Conservation (phyloP, 768 basidiomycete species). For the Boletellus ananas region DNA sequence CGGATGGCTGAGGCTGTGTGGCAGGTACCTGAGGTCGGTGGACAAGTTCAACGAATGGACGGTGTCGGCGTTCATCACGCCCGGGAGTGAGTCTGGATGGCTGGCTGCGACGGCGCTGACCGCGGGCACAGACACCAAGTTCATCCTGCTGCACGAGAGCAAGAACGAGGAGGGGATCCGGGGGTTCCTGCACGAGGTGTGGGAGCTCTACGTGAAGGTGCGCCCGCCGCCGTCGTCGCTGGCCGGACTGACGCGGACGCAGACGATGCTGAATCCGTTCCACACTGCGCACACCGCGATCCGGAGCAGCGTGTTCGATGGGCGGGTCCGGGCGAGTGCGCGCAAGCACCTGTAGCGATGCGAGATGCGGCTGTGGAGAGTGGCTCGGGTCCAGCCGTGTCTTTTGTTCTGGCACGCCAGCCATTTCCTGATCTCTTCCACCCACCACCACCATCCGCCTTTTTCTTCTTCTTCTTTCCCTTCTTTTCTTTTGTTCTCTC, state of each 20-base stretch:
- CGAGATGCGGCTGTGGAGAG: slow-evolving; percentile 8
- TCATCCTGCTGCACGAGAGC: slow-evolving; percentile 88
- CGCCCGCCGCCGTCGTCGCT: slow-evolving; percentile 9
- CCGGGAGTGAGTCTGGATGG: slow-evolving; percentile 67
- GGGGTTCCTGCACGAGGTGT: slow-evolving; percentile 88
- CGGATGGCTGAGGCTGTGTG: slow-evolving; percentile 11
- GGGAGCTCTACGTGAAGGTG: slow-evolving; percentile 98
- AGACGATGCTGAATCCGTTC: slow-evolving; percentile 95
- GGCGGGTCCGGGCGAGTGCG: slow-evolving; percentile 78
- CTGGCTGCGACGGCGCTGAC: slow-evolving; percentile 18
- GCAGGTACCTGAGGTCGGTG: slow-evolving; percentile 90
- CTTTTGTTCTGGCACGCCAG: slow-evolving; percentile 20
- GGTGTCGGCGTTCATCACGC: slow-evolving; percentile 92
- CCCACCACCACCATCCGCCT: not conserved
- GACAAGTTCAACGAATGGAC: slow-evolving; percentile 99
- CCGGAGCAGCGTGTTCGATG: slow-evolving; percentile 77
- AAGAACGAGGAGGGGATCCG: slow-evolving; percentile 98
- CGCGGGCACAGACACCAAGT: slow-evolving; percentile 75
- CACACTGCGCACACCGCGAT: slow-evolving; percentile 86
- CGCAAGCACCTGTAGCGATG: slow-evolving; percentile 63
- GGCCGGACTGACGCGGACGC: slow-evolving; percentile 4
- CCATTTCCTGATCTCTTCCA: slow-evolving; percentile 8
- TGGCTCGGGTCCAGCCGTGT: slow-evolving; percentile 11
- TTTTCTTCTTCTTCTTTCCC: slow-evolving; percentile 12
- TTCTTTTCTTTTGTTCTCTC: slow-evolving; percentile 10